A percentile compares a stretch with the other conserved stretches of the same genome.
Evolutionary conservation across 257 asterid genomes (phyloP).

Genomic region (Agastache rugosa): DNA sequence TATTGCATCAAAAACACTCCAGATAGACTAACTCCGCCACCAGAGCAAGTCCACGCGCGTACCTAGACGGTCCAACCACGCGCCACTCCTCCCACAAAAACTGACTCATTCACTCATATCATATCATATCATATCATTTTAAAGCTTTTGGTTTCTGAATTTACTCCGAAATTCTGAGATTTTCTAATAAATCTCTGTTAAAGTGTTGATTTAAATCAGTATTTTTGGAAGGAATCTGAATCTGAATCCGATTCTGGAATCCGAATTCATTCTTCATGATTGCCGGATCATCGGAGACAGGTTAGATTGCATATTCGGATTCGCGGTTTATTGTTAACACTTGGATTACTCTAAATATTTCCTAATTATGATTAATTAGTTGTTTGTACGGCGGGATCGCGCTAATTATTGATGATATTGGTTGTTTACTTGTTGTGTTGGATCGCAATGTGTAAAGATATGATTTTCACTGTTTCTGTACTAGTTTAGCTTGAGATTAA

Average conservation of each 20-base stretch:
- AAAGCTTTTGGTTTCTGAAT: slow-evolving; percentile 12
- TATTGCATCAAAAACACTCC: not conserved
- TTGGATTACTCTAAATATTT: slow-evolving; percentile 22
- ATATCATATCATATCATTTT: slow-evolving; percentile 1
- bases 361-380: slow-evolving; percentile 30
- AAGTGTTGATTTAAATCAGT: not conserved
- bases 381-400: slow-evolving; percentile 26
- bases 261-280: slow-evolving; percentile 32
- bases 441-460: slow-evolving; percentile 27
- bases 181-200: not conserved
- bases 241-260: slow-evolving; percentile 42
- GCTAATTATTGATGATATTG: slow-evolving; percentile 27
- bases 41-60: slow-evolving; percentile 34
- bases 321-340: slow-evolving; percentile 20
- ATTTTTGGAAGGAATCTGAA: slow-evolving; percentile 4
- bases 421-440: slow-evolving; percentile 5
- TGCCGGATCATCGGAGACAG: slow-evolving; percentile 40
- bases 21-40: not conserved
- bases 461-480: slow-evolving; percentile 16
- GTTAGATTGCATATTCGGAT: slow-evolving; percentile 40
- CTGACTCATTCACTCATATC: slow-evolving; percentile 28
- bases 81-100: slow-evolving; percentile 28
- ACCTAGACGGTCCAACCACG: not conserved
- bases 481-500: slow-evolving; percentile 13
- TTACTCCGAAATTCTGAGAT: slow-evolving; percentile 16